Evolutionary conservation across 2,329 filamentous ascomycete species (phyloP), one percentile per base, ranked within the genome.

Genomic region (Stagonosporopsis cucurbitacearum): DNA sequence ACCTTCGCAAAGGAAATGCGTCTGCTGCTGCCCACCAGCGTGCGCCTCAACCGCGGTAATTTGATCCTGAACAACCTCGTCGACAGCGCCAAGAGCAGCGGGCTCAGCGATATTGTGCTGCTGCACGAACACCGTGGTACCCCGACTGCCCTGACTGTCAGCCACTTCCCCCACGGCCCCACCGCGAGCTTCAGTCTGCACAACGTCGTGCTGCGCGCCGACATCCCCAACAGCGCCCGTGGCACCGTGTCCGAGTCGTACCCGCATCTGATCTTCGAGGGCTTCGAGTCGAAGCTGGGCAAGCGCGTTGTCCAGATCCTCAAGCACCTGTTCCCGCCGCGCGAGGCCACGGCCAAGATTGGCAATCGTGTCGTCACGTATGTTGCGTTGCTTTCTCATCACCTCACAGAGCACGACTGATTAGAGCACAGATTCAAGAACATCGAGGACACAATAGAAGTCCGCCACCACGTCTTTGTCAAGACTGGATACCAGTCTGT

Each of bases 241-340:
- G 95, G 95, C 43, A 96, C 92, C 1, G 92, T 97, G 43, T 91
- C 87, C 59, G 95, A 99, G 77, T 89, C 87, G 33, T 99, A 97
- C 68, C 95, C 95, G 0, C 94, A 98, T 70, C 81, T 99, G 2
- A 91, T 99, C 60, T 98, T 99, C 68, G 95, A 99, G 69, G 92
- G 92, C 2, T 98, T 99, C 78, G 89, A 84, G 5, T 92, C 90
- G 6, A 85, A 84, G 30, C 80, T 98, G 6, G 95, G 95, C 50
- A 83, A 88, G 67, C 85, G 95, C 17, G 87, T 97, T 15, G 90
- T 92, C 47, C 93, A 96, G 74, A 90, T 98, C 13, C 77, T 99
- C 37, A 96, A 98, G 76, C 94, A 99, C 66, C 79, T 97, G 2
- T 99, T 97, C 70, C 95, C 95, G 6, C 95, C 96, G 0, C 83